Evolutionary conservation across 192 early-diverging fungal species (phyloP).

Genomic region (Phlyctochytrium planicorne): DNA sequence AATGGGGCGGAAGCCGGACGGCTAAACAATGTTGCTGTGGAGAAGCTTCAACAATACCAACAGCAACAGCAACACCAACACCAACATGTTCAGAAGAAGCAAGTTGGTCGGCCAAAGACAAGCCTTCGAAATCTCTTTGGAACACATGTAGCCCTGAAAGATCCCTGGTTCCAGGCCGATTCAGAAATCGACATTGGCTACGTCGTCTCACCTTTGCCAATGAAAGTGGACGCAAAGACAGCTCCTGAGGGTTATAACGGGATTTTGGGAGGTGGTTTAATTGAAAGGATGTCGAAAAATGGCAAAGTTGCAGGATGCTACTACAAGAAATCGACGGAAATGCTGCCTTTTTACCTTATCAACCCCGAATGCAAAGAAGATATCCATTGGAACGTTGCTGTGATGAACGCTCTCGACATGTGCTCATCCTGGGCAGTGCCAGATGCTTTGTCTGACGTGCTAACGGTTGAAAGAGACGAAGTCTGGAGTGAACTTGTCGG

Average conservation of each 20-base stretch:
- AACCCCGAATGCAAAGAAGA: constrained; percentile 23
- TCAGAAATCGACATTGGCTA: not conserved
- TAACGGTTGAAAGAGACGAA: not conserved
- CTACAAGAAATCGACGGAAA: constrained; percentile 1
- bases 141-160: not conserved
- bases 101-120: not conserved
- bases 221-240: too few relatives aligned
- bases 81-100: not conserved
- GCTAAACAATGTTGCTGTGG: not conserved
- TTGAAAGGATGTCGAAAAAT: too few relatives aligned
- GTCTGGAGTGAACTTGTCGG: not conserved
- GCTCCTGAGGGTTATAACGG: too few relatives aligned
- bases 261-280: too few relatives aligned
- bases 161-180: not conserved
- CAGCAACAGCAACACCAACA: too few relatives aligned
- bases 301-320: not conserved
- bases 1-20: not conserved
- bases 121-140: not conserved
- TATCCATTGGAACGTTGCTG: constrained; percentile 14
- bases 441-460: not conserved
- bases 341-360: constrained; percentile 16
- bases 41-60: too few relatives aligned
- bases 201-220: not conserved
- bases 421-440: constrained; percentile 10
- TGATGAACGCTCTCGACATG: constrained; percentile 17